Conservation (phyloP, 2,329 filamentous ascomycete genomes). For the Tothia fuscella region DNA sequence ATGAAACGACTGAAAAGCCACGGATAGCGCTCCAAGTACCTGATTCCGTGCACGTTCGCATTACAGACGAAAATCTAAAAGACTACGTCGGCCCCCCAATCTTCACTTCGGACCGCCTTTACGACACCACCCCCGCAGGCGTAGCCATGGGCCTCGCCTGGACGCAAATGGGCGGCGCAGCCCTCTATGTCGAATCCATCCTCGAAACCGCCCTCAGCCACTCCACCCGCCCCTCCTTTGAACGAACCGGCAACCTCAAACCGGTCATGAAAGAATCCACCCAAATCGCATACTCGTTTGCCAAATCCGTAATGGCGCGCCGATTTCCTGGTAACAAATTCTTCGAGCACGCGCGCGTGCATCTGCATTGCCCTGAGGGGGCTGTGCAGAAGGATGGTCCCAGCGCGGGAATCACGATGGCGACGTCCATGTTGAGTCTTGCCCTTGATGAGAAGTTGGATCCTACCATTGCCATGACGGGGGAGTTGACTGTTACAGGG, state of each 20-base stretch:
- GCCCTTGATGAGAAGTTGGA: conserved; percentile 68
- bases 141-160: conserved; percentile 97
- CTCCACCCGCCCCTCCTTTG: conserved; percentile 63
- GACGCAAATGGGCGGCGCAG: conserved; percentile 94
- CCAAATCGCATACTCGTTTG: conserved; percentile 87
- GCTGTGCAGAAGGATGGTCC: conserved; percentile 84
- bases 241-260: conserved; percentile 91
- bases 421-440: conserved; percentile 78
- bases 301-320: conserved; percentile 76
- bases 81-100: conserved; percentile 95
- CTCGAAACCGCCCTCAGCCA: conserved; percentile 69
- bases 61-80: conserved; percentile 80
- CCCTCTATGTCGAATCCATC: conserved; percentile 95
- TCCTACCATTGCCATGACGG: conserved; percentile 92
- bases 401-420: conserved; percentile 88
- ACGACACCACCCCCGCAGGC: conserved; percentile 84
- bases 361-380: conserved; percentile 92
- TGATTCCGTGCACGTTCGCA: conserved; percentile 72
- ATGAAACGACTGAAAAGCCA: conserved; percentile 52
- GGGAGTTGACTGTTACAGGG: conserved; percentile 89
- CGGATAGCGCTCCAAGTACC: conserved; percentile 72
- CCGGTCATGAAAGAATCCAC: conserved; percentile 98
- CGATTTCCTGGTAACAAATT: conserved; percentile 84
- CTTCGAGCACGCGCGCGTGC: conserved; percentile 90
- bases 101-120: conserved; percentile 90